A percentile compares a stretch with the other conserved stretches of the same genome.
Conservation (phyloP, 2,329 filamentous ascomycete species). For the Eutypella sp. region DNA sequence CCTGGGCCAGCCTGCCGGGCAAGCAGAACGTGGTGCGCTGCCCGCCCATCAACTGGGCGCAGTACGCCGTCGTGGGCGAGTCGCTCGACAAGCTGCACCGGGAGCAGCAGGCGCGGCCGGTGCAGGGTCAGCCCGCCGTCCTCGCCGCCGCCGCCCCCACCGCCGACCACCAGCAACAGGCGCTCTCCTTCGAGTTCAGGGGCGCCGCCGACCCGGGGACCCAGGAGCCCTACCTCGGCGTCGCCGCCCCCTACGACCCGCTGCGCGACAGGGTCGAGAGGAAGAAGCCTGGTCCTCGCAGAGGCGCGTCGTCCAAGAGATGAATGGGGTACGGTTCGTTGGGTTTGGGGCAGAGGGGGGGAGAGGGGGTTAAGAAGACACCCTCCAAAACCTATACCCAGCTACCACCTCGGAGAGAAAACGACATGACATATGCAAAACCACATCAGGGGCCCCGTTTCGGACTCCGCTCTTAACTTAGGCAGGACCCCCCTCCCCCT, state of each 20-base stretch:
- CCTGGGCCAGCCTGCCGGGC: conserved; percentile 64
- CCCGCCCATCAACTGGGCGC: conserved; percentile 89
- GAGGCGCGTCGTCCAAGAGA: conserved; percentile 24
- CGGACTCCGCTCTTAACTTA: no score
- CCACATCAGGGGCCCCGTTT: no score
- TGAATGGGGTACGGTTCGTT: no score
- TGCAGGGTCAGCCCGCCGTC: conserved; percentile 47
- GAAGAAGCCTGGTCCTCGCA: conserved; percentile 21
- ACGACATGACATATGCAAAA: no score
- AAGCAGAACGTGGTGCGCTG: conserved; percentile 80
- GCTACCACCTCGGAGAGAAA: no score
- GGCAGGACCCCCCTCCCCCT: no score
- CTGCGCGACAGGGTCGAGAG: conserved; percentile 43
- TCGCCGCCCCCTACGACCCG: conserved; percentile 54
- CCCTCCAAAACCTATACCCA: no score
- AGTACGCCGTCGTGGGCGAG: conserved; percentile 86
- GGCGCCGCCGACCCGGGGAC: conserved; percentile 29
- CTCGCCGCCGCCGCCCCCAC: conserved; percentile 37
- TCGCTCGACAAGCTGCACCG: conserved; percentile 79
- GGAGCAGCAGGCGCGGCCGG: conserved; percentile 67
- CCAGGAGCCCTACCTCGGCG: conserved; percentile 42
- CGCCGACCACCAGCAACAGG: no score
- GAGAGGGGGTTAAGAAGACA: not conserved
- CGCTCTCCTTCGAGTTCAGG: conserved; percentile 49
- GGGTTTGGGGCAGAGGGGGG: not conserved